Base-by-base conservation (phyloP, 2,329 filamentous ascomycete species). In the Alternaria brassicae region DNA sequence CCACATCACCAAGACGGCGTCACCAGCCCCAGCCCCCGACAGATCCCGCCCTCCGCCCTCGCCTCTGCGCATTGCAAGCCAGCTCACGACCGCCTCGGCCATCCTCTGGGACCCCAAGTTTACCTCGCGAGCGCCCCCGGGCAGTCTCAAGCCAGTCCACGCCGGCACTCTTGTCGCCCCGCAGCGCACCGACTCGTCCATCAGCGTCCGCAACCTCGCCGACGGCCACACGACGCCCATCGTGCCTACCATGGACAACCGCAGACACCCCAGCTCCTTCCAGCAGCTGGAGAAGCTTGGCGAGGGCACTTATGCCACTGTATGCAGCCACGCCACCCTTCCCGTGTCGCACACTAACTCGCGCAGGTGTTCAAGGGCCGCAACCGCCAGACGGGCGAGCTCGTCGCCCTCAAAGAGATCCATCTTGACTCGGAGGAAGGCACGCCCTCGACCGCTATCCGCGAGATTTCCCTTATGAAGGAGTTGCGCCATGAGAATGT, bases 401-500 rank as follows among this genome's bases (percentile, higher is more conserved):
- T 97, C 61, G 95, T 99, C 36, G 95, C 95, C 6, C 85, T 99
- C 65, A 99, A 99, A 80, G 95, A 99, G 81, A 99, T 99, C 71
- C 95, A 99, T 77, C 91, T 99, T 63, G 95, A 99, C 79, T 96
- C 92, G 49, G 95, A 99, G 83, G 95, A 99, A 82, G 95, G 95
- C 70, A 99, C 95, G 0, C 95, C 95, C 4, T 96, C 91, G 51
- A 99, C 95, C 0, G 95, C 95, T 45, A 99, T 99, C 77, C 92
- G 95, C 73, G 95, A 99, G 80, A 99, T 99, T 72, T 97, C 93
- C 1, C 85, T 99, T 57, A 98, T 99, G 95, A 99, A 99, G 81
- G 95, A 99, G 81, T 86, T 99, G 68, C 98, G 98, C 81, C 95
- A 99, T 80, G 93, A 97, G 78, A 98, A 97, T 77, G 98, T 99